phyloP scores from a whole-genome alignment of 2,329 filamentous ascomycete genomes.

The Hypoxylon sp. region DNA sequence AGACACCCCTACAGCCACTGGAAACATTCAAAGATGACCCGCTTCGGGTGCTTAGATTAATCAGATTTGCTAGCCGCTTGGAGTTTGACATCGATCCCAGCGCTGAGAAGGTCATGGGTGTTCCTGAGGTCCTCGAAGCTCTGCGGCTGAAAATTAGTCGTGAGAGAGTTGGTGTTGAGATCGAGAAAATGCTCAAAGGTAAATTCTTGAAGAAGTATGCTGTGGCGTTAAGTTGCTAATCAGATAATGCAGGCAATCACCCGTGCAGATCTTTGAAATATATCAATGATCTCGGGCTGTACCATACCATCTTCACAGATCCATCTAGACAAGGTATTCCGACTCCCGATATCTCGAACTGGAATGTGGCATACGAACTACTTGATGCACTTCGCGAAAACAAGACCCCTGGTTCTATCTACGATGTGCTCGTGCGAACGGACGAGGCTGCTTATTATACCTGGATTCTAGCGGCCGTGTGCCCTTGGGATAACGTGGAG shows the following conservation, averaged over 20 bases:
- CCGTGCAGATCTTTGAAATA: constrained; percentile 51
- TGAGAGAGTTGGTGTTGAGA: constrained; percentile 84
- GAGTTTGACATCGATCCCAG: constrained; percentile 78
- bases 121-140: constrained; percentile 78
- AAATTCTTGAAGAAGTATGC: constrained; percentile 7
- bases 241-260: constrained; percentile 40
- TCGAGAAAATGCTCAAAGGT: constrained; percentile 91
- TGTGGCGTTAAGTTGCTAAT: constrained; percentile 8
- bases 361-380: constrained; percentile 70
- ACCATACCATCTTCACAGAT: constrained; percentile 77
- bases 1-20: constrained; percentile 85
- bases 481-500: constrained; percentile 72
- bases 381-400: constrained; percentile 61
- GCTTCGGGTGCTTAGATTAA: constrained; percentile 82
- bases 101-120: constrained; percentile 77
- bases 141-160: constrained; percentile 90
- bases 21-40: constrained; percentile 97
- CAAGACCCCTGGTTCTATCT: constrained; percentile 57
- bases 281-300: constrained; percentile 73
- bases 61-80: constrained; percentile 89
- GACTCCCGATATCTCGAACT: constrained; percentile 66
- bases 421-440: constrained; percentile 65
- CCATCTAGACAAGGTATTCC: constrained; percentile 63
- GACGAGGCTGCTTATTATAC: constrained; percentile 73
- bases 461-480: constrained; percentile 79